Evolutionary conservation across 192 early-diverging fungal species (phyloP).

Genomic region (Rhizophagus sp.): DNA sequence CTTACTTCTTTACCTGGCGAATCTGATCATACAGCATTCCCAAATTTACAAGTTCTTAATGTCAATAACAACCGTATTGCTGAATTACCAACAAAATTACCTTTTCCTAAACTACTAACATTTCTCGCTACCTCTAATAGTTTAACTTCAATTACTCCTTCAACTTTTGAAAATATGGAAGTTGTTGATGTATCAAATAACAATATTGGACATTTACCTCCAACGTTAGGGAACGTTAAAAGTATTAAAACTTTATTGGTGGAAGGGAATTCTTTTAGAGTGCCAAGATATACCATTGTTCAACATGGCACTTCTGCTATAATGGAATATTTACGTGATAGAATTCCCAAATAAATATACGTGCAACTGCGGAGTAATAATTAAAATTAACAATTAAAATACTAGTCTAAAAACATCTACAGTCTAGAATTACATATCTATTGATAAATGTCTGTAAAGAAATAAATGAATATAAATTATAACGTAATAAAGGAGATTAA

Average conservation of each 20-base stretch:
- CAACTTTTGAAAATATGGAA: conserved; percentile 44
- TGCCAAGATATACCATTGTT: conserved; percentile 51
- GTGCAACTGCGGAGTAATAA: too few relatives aligned
- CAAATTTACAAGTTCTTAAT: conserved; percentile 47
- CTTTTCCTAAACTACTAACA: conserved; percentile 46
- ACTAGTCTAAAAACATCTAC: too few relatives aligned
- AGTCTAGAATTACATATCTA: too few relatives aligned
- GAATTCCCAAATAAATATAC: conserved; percentile 40
- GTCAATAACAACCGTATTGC: conserved; percentile 40
- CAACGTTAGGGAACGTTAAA: conserved; percentile 46
- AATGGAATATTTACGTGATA: conserved; percentile 54
- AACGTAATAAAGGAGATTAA: too few relatives aligned
- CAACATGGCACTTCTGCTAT: conserved; percentile 54
- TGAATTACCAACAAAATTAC: conserved; percentile 40
- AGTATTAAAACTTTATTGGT: conserved; percentile 47
- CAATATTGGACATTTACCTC: conserved; percentile 53
- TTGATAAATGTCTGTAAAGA: too few relatives aligned
- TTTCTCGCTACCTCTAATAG: conserved; percentile 46
- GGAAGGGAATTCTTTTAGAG: conserved; percentile 58
- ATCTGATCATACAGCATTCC: conserved; percentile 39
- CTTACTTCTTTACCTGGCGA: conserved; percentile 35
- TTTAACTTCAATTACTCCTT: conserved; percentile 41
- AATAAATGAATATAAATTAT: too few relatives aligned
- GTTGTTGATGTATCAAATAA: conserved; percentile 58
- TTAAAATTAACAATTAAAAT: too few relatives aligned